Evolutionary conservation across 495 filamentous ascomycete genomes (phyloP), one percentile per base, ranked within the genome.

Genomic region (Thozetella sp.): DNA sequence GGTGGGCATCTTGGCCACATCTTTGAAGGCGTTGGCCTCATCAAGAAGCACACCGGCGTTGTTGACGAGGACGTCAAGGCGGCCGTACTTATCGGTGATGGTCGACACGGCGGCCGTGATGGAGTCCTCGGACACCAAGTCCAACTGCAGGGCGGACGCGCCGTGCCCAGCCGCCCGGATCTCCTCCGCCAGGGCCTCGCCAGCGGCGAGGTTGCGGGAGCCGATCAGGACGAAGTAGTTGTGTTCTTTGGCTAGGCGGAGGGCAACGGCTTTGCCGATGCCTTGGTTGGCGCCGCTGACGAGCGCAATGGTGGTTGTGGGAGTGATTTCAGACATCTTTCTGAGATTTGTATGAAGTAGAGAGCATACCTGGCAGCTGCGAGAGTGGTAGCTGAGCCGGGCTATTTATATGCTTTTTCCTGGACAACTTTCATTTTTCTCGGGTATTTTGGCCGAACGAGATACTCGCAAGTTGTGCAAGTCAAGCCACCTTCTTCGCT

Each of bases 41-140:
- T 48, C 43, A 10, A 48, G 10, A 3, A 11, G 10, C 9, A 65
- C 62, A 37, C 62, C 67, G 23, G 65, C 64, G 54, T 67, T 65
- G 10, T 67, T 61, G 0, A 65, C 61, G 6, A 59, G 66, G 17
- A 70, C 51, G 30, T 60, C 62, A 23, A 48, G 43, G 10, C n/a
- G 9, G 10, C 43, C 43, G 43, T 48, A 20, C 3, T 4, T 20
- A 3, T 48, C 43, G 9, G 12, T 4, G 43, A 63, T 62, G 2
- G 50, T 45, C 2, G 52, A 43, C 0, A 69, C 67, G 0, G 72
- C 72, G 24, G 54, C 53, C 20, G 58, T 40, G 25, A 77, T 71
- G 10, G 73, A 75, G 2, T 46, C 25, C 55, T 76, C 74, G n/a
- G 63, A 53, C 25, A 61, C 60, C 3, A 74, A 61, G 53, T 75